Evolutionary conservation across 345 rosid genomes (phyloP).

Genomic region (Clausena lansium): DNA sequence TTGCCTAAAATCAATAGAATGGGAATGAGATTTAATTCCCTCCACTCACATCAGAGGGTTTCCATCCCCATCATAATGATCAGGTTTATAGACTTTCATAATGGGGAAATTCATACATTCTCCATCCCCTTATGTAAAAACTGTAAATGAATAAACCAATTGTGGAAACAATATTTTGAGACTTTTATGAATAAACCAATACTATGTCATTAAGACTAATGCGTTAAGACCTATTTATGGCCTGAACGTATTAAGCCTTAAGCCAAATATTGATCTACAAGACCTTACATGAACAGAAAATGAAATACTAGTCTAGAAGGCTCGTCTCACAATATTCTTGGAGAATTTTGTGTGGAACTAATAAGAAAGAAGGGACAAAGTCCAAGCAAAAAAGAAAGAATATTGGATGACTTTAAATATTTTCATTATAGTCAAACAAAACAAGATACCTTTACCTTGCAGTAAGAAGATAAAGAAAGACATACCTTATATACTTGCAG

Average conservation of each 20-base stretch:
- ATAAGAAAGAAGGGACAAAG: not conserved
- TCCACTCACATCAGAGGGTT: no score
- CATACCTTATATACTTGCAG: conserved; percentile 80
- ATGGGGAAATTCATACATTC: no score
- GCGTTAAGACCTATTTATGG: not conserved
- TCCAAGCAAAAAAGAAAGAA: not conserved
- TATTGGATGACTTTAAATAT: not conserved
- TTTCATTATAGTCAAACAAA: not conserved
- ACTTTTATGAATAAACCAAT: no score
- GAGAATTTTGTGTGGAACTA: not conserved
- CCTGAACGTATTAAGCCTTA: not conserved
- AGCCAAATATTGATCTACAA: not conserved
- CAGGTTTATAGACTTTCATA: no score
- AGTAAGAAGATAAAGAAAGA: conserved; percentile 2
- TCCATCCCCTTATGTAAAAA: no score
- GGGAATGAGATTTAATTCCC: no score
- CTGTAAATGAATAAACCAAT: no score
- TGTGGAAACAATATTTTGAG: no score
- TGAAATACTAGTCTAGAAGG: not conserved
- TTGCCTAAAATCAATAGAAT: no score
- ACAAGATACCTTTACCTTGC: not conserved
- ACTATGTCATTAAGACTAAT: not conserved
- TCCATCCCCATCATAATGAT: no score
- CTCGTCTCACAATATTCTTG: not conserved
- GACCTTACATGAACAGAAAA: not conserved